phyloP scores from a whole-genome alignment of 805 yeast species.

The Metschnikowia baotianmanensis region DNA sequence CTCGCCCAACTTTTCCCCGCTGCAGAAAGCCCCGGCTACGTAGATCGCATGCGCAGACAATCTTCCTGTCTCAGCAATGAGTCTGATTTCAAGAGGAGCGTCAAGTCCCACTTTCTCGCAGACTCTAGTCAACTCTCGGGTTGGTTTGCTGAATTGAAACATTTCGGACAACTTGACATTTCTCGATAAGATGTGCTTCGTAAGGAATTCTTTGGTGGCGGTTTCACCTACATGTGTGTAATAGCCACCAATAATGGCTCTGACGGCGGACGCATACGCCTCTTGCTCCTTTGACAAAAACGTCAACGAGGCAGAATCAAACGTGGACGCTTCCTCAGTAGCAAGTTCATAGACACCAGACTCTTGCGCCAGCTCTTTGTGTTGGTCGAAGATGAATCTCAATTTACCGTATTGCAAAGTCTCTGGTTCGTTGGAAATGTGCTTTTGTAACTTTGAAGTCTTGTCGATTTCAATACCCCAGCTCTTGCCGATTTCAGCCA shows the following conservation, averaged over 20 bases:
- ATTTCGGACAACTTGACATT: constrained; percentile 69
- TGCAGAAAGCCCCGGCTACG: constrained; percentile 89
- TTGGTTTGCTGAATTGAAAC: constrained; percentile 82
- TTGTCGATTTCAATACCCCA: constrained; percentile 92
- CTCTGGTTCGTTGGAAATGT: constrained; percentile 65
- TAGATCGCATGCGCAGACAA: constrained; percentile 77
- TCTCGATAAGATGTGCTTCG: constrained; percentile 76
- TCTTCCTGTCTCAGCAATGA: constrained; percentile 93
- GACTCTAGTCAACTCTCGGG: constrained; percentile 74
- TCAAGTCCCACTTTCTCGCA: constrained; percentile 73
- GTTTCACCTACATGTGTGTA: constrained; percentile 71
- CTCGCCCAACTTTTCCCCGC: constrained; percentile 81
- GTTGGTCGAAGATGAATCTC: constrained; percentile 43
- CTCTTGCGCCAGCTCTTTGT: constrained; percentile 33
- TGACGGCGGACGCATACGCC: constrained; percentile 67
- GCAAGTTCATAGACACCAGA: constrained; percentile 50
- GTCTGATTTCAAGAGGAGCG: constrained; percentile 69
- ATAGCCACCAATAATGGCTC: constrained; percentile 80
- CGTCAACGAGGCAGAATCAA: constrained; percentile 16
- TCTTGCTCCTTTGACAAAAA: constrained; percentile 38
- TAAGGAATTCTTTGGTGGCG: constrained; percentile 64
- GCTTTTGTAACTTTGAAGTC: constrained; percentile 60
- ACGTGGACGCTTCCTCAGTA: constrained; percentile 21
- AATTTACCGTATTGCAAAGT: constrained; percentile 68
- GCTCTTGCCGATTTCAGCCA: constrained; percentile 61